A percentile compares a stretch with the other conserved stretches of the same genome.
Conservation (phyloP, 2,329 filamentous ascomycete genomes). For the Diaporthe sp. region DNA sequence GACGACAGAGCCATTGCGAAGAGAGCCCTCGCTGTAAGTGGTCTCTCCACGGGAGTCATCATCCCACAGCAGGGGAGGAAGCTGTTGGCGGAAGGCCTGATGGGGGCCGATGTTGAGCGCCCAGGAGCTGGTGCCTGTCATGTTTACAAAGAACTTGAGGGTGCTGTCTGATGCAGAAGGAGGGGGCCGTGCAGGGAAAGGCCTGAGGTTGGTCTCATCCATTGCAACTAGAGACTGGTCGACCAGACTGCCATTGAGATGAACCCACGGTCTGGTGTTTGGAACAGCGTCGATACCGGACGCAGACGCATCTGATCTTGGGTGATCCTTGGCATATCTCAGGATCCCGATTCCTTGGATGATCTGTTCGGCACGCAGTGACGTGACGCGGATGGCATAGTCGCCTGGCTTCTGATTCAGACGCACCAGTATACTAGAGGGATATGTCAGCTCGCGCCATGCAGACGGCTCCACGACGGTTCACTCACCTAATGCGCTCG, state of each 20-base stretch:
- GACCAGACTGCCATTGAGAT: slow-evolving; percentile 42
- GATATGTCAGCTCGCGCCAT: neutral
- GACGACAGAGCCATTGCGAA: slow-evolving; percentile 46
- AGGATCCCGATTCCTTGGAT: slow-evolving; percentile 42
- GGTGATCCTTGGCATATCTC: slow-evolving; percentile 34
- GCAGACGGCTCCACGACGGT: neutral
- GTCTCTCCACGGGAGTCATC: slow-evolving; percentile 42
- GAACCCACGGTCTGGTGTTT: slow-evolving; percentile 41
- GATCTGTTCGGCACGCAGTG: slow-evolving; percentile 42
- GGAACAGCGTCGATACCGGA: slow-evolving; percentile 20
- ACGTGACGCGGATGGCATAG: slow-evolving; percentile 42
- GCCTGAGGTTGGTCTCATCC: slow-evolving; percentile 42
- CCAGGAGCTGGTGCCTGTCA: slow-evolving; percentile 41
- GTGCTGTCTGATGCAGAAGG: slow-evolving; percentile 38
- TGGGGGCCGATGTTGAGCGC: slow-evolving; percentile 43
- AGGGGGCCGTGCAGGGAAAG: slow-evolving; percentile 39
- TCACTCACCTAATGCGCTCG: slow-evolving; percentile 41
- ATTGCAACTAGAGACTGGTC: slow-evolving; percentile 23
- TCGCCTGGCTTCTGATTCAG: slow-evolving; percentile 40
- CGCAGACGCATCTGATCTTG: neutral
- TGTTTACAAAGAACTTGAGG: slow-evolving; percentile 43
- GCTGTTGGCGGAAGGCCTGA: slow-evolving; percentile 43
- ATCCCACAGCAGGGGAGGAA: slow-evolving; percentile 43
- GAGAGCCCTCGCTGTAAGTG: slow-evolving; percentile 37
- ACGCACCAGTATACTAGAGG: slow-evolving; percentile 39